phyloP scores from a whole-genome alignment of 78 protist species.

The Dictyostelium brefeldianum region DNA sequence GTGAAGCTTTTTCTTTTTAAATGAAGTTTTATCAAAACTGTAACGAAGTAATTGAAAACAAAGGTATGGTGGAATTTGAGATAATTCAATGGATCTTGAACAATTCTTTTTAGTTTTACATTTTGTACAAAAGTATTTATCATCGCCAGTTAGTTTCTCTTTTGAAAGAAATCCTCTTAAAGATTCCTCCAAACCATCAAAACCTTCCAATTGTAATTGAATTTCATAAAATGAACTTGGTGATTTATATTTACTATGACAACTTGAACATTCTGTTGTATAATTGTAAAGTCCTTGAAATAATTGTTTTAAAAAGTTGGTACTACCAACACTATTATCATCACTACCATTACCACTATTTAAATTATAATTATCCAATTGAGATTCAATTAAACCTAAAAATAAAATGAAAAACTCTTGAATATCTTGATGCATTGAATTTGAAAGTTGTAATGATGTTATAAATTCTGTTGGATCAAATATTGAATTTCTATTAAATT shows the following conservation, averaged over 20 bases:
- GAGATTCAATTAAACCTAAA: slow-evolving; percentile 51
- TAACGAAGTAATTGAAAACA: slow-evolving; percentile 87
- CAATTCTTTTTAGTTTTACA: slow-evolving; percentile 33
- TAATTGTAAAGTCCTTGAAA: slow-evolving; percentile 36
- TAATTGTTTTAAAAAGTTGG: neutral
- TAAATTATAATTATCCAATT: neutral
- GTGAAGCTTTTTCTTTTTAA: slow-evolving; percentile 65
- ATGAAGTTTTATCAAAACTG: slow-evolving; percentile 76
- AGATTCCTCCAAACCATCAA: slow-evolving; percentile 31
- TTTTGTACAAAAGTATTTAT: slow-evolving; percentile 86
- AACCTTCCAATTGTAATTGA: slow-evolving; percentile 8
- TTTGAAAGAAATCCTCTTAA: slow-evolving; percentile 65
- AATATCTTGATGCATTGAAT: slow-evolving; percentile 77
- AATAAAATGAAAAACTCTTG: slow-evolving; percentile 81
- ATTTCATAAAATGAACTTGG: slow-evolving; percentile 59
- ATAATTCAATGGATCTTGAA: slow-evolving; percentile 24
- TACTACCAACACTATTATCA: too few species aligned
- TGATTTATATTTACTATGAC: neutral
- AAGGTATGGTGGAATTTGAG: slow-evolving; percentile 65
- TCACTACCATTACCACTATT: neutral
- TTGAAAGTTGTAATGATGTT: slow-evolving; percentile 41
- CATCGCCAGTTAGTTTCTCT: slow-evolving; percentile 88
- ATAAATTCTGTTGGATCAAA: slow-evolving; percentile 75
- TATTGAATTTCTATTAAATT: neutral
- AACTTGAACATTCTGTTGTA: slow-evolving; percentile 30